These are phyloP conservation scores for Paratinospora sagittata DNA, from an alignment of 164 flowering plant genomes.

Conservation along the genomic window DNA sequence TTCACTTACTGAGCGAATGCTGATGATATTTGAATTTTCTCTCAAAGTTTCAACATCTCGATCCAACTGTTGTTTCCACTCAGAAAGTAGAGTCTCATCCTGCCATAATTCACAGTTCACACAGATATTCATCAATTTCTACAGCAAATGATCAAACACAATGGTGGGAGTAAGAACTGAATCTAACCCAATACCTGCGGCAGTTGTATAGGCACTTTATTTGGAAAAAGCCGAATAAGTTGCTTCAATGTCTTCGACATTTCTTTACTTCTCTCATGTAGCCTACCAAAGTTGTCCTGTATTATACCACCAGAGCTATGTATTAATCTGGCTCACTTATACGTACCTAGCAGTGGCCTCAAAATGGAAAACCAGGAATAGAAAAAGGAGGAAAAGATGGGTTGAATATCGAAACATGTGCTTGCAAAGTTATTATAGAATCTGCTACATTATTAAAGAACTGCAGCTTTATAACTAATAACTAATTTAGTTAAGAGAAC, in stretches of 20 bases:
- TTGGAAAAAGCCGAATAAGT: conserved; percentile 74
- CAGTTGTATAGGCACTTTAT: conserved; percentile 71
- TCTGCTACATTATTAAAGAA: not conserved
- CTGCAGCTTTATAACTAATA: not conserved
- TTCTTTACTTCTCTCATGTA: conserved; percentile 77
- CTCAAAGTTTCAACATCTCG: conserved; percentile 68
- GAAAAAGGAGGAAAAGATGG: not conserved
- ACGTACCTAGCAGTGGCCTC: not conserved
- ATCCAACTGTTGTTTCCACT: conserved; percentile 81
- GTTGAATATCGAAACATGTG: not conserved
- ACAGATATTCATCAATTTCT: conserved; percentile 1
- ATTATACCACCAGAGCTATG: conserved; percentile 4
- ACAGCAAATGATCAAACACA: not conserved
- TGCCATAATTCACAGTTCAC: conserved; percentile 21
- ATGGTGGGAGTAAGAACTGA: not conserved
- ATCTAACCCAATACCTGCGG: conserved; percentile 57
- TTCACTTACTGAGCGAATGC: conserved; percentile 62
- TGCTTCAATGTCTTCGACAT: conserved; percentile 64
- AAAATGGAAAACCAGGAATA: not conserved
- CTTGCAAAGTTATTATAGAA: too few species aligned
- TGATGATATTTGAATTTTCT: conserved; percentile 52
- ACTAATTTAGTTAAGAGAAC: not conserved
- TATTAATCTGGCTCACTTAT: not conserved
- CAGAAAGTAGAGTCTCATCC: conserved; percentile 68
- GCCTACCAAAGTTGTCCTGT: conserved; percentile 67